Percentiles rank a stretch among this genome's conserved stretches.
Evolutionary conservation across 2,329 filamentous ascomycete species (phyloP).

Genomic region (Pseudogymnoascus destructans): DNA sequence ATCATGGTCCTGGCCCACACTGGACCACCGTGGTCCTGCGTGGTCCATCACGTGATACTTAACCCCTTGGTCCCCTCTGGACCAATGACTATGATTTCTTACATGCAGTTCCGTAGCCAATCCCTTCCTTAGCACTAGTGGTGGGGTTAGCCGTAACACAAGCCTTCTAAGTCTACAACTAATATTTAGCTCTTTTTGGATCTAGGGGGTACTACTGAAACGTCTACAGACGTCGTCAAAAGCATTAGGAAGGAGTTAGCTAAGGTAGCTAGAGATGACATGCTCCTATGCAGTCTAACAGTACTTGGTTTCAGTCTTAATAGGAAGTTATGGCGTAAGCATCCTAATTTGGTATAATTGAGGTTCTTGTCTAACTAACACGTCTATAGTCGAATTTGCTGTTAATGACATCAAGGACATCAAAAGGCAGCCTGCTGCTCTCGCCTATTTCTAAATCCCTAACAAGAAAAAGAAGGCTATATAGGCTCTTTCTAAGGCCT

Average conservation of each 20-base stretch:
- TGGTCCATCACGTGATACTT: too few relatives aligned
- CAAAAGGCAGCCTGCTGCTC: slow-evolving; percentile 18
- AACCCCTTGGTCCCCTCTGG: too few relatives aligned
- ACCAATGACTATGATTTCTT: too few relatives aligned
- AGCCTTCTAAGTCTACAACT: not conserved
- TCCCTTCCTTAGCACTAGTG: too few relatives aligned
- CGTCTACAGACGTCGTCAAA: slow-evolving; percentile 9
- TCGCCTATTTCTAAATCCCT: slow-evolving; percentile 18
- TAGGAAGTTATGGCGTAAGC: slow-evolving; percentile 19
- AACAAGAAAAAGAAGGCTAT: slow-evolving; percentile 17
- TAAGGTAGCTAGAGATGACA: slow-evolving; percentile 16
- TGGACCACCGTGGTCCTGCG: too few relatives aligned
- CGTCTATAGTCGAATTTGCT: slow-evolving; percentile 17
- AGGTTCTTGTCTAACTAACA: not conserved
- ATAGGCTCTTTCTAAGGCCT: not conserved
- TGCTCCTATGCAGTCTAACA: slow-evolving; percentile 19
- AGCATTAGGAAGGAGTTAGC: slow-evolving; percentile 11
- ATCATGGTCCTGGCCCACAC: too few relatives aligned
- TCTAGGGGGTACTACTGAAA: not conserved
- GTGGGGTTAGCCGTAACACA: too few relatives aligned
- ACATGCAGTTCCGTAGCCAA: too few relatives aligned
- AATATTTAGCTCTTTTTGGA: not conserved
- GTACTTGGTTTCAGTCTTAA: slow-evolving; percentile 17
- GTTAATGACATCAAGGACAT: slow-evolving; percentile 18
- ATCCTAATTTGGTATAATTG: not conserved